Percentiles rank a stretch among this genome's conserved stretches.
These are phyloP conservation scores for Pyrus pyrifolia DNA, from an alignment of 306 rosid genomes.

Conservation along the genomic window DNA sequence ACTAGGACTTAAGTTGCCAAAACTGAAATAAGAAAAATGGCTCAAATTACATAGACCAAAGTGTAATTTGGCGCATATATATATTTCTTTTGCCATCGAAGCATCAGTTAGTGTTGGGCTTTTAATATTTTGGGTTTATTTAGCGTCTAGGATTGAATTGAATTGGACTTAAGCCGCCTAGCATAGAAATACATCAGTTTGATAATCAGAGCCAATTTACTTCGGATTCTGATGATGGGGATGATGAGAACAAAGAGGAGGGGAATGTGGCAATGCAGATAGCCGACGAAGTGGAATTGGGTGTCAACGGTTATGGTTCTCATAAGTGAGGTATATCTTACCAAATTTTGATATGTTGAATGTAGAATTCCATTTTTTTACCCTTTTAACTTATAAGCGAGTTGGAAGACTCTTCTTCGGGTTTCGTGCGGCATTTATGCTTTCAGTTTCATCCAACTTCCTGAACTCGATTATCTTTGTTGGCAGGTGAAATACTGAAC, in stretches of 20 bases:
- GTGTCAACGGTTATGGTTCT: slow-evolving; percentile 45
- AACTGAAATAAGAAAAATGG: too few relatives aligned
- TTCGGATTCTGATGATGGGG: slow-evolving; percentile 58
- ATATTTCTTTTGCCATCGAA: too few relatives aligned
- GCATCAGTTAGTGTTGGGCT: too few relatives aligned
- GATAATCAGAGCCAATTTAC: slow-evolving; percentile 43
- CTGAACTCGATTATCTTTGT: background rate
- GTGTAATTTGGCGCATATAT: too few relatives aligned
- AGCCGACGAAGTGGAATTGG: slow-evolving; percentile 25
- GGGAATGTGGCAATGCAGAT: slow-evolving; percentile 23
- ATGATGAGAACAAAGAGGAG: slow-evolving; percentile 34
- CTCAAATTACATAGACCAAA: too few relatives aligned
- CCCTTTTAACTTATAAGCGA: background rate
- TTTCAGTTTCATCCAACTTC: background rate
- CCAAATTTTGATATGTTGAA: slow-evolving; percentile 7
- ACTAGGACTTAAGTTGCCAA: too few relatives aligned
- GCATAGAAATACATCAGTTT: slow-evolving; percentile 39
- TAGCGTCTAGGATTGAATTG: too few relatives aligned
- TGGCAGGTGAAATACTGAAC: background rate
- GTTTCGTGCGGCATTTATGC: background rate
- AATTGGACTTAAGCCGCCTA: slow-evolving; percentile 30
- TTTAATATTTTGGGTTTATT: too few relatives aligned
- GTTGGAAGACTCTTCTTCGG: slow-evolving; percentile 2
- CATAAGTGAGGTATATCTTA: slow-evolving; percentile 27
- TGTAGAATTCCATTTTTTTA: background rate